Percentiles rank a stretch among this genome's conserved stretches.
Conservation (phyloP, 2,329 filamentous ascomycete species). For the Paracamarosporium sp. region DNA sequence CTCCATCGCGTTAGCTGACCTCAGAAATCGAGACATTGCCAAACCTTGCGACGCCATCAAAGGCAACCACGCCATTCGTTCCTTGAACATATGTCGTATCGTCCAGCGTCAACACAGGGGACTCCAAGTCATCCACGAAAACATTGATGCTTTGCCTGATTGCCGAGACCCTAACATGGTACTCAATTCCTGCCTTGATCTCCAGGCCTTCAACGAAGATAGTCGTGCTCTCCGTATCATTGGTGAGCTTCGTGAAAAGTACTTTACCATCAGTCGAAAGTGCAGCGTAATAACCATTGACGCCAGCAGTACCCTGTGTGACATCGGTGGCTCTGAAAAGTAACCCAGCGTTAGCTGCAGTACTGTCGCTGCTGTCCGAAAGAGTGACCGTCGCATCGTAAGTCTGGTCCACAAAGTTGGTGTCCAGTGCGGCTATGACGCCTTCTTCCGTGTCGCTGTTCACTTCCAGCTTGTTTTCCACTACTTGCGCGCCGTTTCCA, state of each 20-base stretch:
- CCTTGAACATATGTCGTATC: not conserved
- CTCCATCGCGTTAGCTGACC: not conserved
- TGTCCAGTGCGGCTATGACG: slow-evolving; percentile 3
- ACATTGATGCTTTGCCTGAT: not conserved
- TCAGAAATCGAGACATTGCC: slow-evolving; percentile 8
- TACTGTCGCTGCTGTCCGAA: not conserved
- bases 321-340: slow-evolving; percentile 1
- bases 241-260: not conserved
- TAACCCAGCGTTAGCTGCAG: not conserved
- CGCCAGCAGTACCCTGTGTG: not conserved
- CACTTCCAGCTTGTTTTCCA: slow-evolving; percentile 3
- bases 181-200: not conserved
- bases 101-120: not conserved
- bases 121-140: slow-evolving; percentile 4
- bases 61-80: slow-evolving; percentile 1
- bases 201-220: not conserved
- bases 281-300: slow-evolving; percentile 7
- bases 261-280: slow-evolving; percentile 4
- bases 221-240: not conserved
- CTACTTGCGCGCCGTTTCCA: not conserved
- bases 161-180: slow-evolving; percentile 1
- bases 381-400: slow-evolving; percentile 1
- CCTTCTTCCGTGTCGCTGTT: not conserved
- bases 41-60: slow-evolving; percentile 2
- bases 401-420: slow-evolving; percentile 5